Base-by-base conservation (phyloP, 2,329 filamentous ascomycete genomes). In the Cladosporium sp. region DNA sequence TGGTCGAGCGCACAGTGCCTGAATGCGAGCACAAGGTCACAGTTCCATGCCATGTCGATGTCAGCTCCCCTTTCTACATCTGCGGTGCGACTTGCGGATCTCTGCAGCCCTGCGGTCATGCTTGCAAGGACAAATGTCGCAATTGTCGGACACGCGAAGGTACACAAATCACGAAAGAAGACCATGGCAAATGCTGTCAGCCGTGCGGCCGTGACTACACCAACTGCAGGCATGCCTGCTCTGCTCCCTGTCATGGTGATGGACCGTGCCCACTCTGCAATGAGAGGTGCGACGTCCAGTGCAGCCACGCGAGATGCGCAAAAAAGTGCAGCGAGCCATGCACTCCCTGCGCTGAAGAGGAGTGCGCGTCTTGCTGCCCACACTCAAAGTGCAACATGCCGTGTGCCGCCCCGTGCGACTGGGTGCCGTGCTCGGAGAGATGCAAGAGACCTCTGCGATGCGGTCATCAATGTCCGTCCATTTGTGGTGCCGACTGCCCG, bases 391-490 rank as follows among this genome's bases (percentile, higher is more conserved):
- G 82, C 67, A 71, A 73, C 0, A 81, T 87, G 80, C 85, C 85
- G 21, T 91, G 89, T 67, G 87, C 87, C 0, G 89, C 85, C 0
- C 89, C 89, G 0, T 92, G 89, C 72, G 80, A 90, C 68, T 84
- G 86, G 76, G 71, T 91, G 0, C 90, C 89, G 1, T 92, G 89
- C 72, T 84, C 83, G 1, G 74, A 81, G 69, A 80, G 89, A 10
- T 92, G 89, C 71, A 71, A 78, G 3, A 79, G 84, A 30, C 18
- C 65, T 0, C 74, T 91, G 3, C 21, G 28, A 0, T 91, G 89
- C 70, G 85, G 85, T 0, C 88, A 91, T 73, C 84, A 80, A 72
- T 91, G 86, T 64, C 88, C 88, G 0, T 86, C 85, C 0, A 67
- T 90, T 1, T 91, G 89, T 68, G 88, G 89, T 1, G 89, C 91